Conservation (phyloP, 2,329 filamentous ascomycete genomes). For the Aspergillus brasiliensis region DNA sequence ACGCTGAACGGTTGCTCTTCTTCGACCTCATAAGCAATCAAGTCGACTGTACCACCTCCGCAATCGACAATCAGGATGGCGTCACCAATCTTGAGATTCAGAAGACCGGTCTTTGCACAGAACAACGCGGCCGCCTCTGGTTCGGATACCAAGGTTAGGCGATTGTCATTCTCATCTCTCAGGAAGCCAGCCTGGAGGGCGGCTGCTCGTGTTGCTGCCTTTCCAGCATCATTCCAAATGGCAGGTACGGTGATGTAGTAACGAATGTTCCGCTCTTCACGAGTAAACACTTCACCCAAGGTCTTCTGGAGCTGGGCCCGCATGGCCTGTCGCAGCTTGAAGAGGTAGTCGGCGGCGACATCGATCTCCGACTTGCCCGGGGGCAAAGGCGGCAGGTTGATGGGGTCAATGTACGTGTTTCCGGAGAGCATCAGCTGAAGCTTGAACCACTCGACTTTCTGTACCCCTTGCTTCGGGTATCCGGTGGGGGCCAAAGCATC, state of each 20-base stretch:
- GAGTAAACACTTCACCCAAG: constrained; percentile 93
- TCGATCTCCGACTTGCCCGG: constrained; percentile 99
- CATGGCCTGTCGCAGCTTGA: constrained; percentile 97
- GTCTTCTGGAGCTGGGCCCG: constrained; percentile 94
- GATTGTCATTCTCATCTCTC: constrained; percentile 95
- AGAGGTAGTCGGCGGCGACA: constrained; percentile 98
- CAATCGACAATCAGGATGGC: constrained; percentile 98
- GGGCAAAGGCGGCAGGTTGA: constrained; percentile 95
- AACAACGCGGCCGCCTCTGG: constrained; percentile 97
- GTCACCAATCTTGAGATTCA: constrained; percentile 97
- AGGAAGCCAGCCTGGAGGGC: constrained; percentile 97
- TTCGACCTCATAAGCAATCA: constrained; percentile 98
- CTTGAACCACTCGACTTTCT: constrained; percentile 99
- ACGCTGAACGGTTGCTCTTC: constrained; percentile 97
- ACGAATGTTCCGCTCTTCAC: constrained; percentile 95
- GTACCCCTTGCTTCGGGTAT: constrained; percentile 95
- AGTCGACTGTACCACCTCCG: constrained; percentile 95
- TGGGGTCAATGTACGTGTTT: constrained; percentile 98
- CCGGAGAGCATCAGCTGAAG: constrained; percentile 97
- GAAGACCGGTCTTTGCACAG: constrained; percentile 92
- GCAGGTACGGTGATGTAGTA: constrained; percentile 99
- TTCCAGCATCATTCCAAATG: constrained; percentile 98
- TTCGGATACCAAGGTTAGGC: constrained; percentile 90
- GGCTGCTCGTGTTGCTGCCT: constrained; percentile 91
- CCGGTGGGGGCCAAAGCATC: constrained; percentile 95